Evolutionary conservation across 139 green algal genomes (phyloP).

Genomic region (Coelastrella sp.): DNA sequence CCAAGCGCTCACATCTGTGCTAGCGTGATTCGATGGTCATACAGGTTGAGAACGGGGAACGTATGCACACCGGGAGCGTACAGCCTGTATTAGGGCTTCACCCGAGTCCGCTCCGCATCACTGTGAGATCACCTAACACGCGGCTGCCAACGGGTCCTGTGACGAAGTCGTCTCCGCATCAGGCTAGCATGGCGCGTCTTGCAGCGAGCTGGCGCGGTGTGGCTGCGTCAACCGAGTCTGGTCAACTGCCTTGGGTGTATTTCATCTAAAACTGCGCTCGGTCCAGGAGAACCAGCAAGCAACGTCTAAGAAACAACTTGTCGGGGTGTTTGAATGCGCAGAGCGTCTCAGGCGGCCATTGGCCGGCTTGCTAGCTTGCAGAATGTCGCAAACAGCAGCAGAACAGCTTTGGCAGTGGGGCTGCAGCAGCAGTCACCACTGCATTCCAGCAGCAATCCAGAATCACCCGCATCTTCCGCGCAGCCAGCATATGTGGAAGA

Average conservation of each 20-base stretch:
- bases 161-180: background rate
- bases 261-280: background rate
- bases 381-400: background rate
- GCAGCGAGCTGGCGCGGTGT: background rate
- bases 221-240: background rate
- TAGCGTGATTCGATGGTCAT: too few species aligned
- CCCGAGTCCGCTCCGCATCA: background rate
- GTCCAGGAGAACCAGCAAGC: background rate
- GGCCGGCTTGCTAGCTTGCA: background rate
- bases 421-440: background rate
- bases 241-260: background rate
- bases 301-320: background rate
- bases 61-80: too few species aligned
- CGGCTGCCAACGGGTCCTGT: background rate
- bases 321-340: background rate
- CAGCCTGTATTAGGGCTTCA: too few species aligned
- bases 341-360: background rate
- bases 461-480: background rate
- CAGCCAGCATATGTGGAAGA: constrained; percentile 9
- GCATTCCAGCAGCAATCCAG: background rate
- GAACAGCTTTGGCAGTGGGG: background rate
- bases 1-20: too few species aligned
- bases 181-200: background rate
- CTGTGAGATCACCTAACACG: background rate
- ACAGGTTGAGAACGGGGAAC: too few species aligned